Conservation (phyloP, 2,329 filamentous ascomycete species). For the Ascosphaera pollenicola region DNA sequence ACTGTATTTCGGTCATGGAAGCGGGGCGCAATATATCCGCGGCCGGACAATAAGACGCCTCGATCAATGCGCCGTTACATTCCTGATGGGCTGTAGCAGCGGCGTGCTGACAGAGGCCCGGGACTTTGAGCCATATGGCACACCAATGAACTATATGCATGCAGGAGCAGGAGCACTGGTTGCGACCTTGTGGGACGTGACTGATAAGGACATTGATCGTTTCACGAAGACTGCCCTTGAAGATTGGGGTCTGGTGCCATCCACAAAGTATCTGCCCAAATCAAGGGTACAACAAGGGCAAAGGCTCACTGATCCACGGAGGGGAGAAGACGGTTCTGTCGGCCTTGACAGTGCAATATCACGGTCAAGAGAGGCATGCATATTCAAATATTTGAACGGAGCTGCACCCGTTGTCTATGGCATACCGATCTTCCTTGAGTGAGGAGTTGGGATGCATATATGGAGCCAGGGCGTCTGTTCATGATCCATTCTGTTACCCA, state of each 20-base stretch:
- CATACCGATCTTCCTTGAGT: slow-evolving; percentile 61
- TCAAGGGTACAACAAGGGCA: slow-evolving; percentile 8
- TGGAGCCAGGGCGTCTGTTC: background rate
- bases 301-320: slow-evolving; percentile 7
- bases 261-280: slow-evolving; percentile 11
- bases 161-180: slow-evolving; percentile 71
- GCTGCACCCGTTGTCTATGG: slow-evolving; percentile 90
- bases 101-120: slow-evolving; percentile 60
- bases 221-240: slow-evolving; percentile 63
- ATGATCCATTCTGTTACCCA: background rate
- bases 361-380: slow-evolving; percentile 53
- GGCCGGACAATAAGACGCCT: slow-evolving; percentile 62
- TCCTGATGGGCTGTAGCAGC: slow-evolving; percentile 89
- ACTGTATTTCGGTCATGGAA: slow-evolving; percentile 92
- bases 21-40: slow-evolving; percentile 82
- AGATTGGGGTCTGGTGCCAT: slow-evolving; percentile 54
- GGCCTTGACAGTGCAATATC: slow-evolving; percentile 66
- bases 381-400: slow-evolving; percentile 76
- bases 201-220: slow-evolving; percentile 89
- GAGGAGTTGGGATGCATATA: slow-evolving; percentile 2
- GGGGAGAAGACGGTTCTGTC: slow-evolving; percentile 14
- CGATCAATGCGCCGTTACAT: slow-evolving; percentile 54
- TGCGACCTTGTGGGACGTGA: slow-evolving; percentile 93
- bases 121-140: slow-evolving; percentile 76
- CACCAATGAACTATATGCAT: slow-evolving; percentile 77